Base-by-base conservation (phyloP, 2,329 filamentous ascomycete species). In the Onygenales sp. region DNA sequence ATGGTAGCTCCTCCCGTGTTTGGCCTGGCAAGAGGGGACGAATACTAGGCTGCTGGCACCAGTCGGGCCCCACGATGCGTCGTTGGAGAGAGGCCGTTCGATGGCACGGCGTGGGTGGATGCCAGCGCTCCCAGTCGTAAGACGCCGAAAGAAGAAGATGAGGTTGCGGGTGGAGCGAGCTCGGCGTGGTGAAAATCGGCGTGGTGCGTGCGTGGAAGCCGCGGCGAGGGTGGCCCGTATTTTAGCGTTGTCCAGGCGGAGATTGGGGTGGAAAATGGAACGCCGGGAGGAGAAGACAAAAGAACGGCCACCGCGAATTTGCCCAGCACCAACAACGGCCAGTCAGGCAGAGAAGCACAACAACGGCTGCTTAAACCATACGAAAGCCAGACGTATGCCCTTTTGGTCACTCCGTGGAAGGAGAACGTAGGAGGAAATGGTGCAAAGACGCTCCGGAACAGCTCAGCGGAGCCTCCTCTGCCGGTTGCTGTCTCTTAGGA, bases 141-240 rank as follows among this genome's bases (percentile, higher is more conserved):
- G 10, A 33, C 14, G 27, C 27, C 42, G 49, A 32, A 42, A 7
- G 39, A 51, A 7, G 21, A 14, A 11, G 11, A 17, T n/a, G 11
- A 31, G 39, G 21, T 33, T 51, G 37, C 39, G 32, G 39, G 49
- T 42, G 39, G 37, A 51, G 39, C 32, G 39, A 17, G 32, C 6
- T 36, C 7, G 43, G 8, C 27, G 49, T 42, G 49, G 49, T 42
- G 31, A 27, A 43, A 51, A 36, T 42, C 31, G 13, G 9, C 21
- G 40, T 43, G 40, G 49, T 51, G 49, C 49, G 49, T 51, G 49
- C 14, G 14, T 8, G 14, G 27, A 51, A n/a, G 49, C 49, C 33
- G 14, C 37, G 21, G 10, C 17, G 34, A 13, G 27, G 45, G 34
- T 49, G 46, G 46, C 46, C 46, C 14, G 46, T 49, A 31, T 7